These are phyloP conservation scores for Tothia fuscella DNA, from an alignment of 2,329 filamentous ascomycete species.

Conservation along the genomic window DNA sequence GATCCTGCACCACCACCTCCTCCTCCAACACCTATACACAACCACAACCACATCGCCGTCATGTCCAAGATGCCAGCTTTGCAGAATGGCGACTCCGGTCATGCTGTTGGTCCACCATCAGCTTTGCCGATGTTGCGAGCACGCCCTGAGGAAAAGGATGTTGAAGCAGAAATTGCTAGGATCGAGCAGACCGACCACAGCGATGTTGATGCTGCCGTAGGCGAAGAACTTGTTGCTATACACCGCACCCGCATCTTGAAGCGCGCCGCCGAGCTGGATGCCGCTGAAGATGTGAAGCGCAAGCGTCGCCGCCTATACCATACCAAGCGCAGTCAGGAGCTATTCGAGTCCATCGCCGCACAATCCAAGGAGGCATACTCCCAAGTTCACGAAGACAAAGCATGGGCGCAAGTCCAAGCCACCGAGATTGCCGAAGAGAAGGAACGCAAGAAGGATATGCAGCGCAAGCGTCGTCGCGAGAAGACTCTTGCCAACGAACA, in stretches of 20 bases:
- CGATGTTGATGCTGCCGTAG: slow-evolving; percentile 40
- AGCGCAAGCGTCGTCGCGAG: slow-evolving; percentile 87
- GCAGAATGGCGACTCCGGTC: slow-evolving; percentile 3
- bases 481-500: slow-evolving; percentile 84
- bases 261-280: slow-evolving; percentile 54
- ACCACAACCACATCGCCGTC: background rate
- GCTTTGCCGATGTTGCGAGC: slow-evolving; percentile 1
- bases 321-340: slow-evolving; percentile 42
- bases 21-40: slow-evolving; percentile 1
- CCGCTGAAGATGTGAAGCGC: slow-evolving; percentile 50
- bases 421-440: slow-evolving; percentile 90
- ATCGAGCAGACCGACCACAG: slow-evolving; percentile 46
- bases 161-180: slow-evolving; percentile 52
- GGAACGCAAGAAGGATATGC: slow-evolving; percentile 99
- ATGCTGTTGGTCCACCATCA: background rate
- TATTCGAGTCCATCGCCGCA: slow-evolving; percentile 56
- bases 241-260: slow-evolving; percentile 45
- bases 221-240: slow-evolving; percentile 41
- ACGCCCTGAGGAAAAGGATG: slow-evolving; percentile 47
- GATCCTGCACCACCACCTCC: slow-evolving; percentile 14
- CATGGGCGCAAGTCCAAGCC: slow-evolving; percentile 75
- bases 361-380: slow-evolving; percentile 67
- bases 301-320: slow-evolving; percentile 51
- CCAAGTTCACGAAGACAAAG: slow-evolving; percentile 64
- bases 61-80: too few relatives aligned